Evolutionary conservation across 2,329 filamentous ascomycete genomes (phyloP).

Genomic region (Shiraia sp.): DNA sequence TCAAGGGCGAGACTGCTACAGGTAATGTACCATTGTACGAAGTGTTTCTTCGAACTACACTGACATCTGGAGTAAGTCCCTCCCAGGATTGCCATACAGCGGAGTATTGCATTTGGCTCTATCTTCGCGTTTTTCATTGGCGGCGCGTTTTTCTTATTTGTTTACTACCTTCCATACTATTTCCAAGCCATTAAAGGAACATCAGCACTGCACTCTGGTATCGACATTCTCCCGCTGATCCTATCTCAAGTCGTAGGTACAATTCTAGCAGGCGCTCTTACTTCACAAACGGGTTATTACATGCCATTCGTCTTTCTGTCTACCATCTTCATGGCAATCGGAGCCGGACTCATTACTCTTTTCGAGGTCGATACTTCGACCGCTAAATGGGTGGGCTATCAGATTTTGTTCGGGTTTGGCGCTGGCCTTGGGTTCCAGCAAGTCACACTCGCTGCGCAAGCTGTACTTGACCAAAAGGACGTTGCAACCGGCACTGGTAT

Average conservation of each 20-base stretch:
- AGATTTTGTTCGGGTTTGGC: conserved; percentile 39
- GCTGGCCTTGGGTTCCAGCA: conserved; percentile 47
- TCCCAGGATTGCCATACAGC: conserved; percentile 37
- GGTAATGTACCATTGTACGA: too few species aligned
- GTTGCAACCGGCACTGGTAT: conserved; percentile 47
- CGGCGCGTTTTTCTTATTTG: conserved; percentile 21
- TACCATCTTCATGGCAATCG: conserved; percentile 33
- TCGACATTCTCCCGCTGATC: conserved; percentile 33
- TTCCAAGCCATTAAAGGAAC: conserved; percentile 12
- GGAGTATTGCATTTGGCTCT: conserved; percentile 40
- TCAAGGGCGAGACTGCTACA: conserved; percentile 38
- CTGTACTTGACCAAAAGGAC: conserved; percentile 40
- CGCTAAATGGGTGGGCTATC: conserved; percentile 34
- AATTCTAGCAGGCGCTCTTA: conserved; percentile 35
- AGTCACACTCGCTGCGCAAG: conserved; percentile 46
- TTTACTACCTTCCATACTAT: not conserved
- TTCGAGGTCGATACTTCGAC: conserved; percentile 15
- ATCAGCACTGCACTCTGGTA: conserved; percentile 17
- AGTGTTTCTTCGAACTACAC: conserved; percentile 43
- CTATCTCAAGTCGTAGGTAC: conserved; percentile 45
- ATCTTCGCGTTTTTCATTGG: conserved; percentile 35
- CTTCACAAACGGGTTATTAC: conserved; percentile 35
- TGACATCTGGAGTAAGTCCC: conserved; percentile 39
- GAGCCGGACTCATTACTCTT: conserved; percentile 22
- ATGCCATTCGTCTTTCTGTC: conserved; percentile 41